Evolutionary conservation across 768 basidiomycete species (phyloP), one percentile per base, ranked within the genome.

Genomic region (Tremella fuciformis): DNA sequence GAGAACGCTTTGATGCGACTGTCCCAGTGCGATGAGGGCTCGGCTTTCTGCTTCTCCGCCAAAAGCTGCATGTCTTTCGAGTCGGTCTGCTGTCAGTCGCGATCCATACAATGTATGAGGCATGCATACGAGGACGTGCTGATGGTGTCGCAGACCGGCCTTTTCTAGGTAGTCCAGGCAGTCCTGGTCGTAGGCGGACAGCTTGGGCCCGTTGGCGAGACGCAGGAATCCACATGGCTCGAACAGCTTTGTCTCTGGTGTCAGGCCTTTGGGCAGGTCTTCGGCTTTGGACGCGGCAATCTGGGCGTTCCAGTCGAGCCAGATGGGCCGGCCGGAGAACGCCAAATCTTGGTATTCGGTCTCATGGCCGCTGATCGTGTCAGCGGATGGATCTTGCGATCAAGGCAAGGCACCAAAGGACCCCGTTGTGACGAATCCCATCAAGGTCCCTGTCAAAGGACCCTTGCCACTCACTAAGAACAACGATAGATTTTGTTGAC

Each of bases 401-500:
- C n/a, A n/a, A n/a, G n/a, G n/a, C n/a, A n/a, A n/a, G n/a, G n/a
- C n/a, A n/a, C n/a, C n/a, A n/a, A n/a, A n/a, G n/a, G n/a, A n/a
- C n/a, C n/a, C n/a, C n/a, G n/a, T n/a, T n/a, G n/a, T n/a, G n/a
- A n/a, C n/a, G n/a, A n/a, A n/a, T n/a, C n/a, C n/a, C n/a, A n/a
- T n/a, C n/a, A n/a, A n/a, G n/a, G n/a, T n/a, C n/a, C n/a, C n/a
- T n/a, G n/a, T n/a, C n/a, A n/a, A n/a, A n/a, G n/a, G n/a, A n/a
- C n/a, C n/a, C n/a, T n/a, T n/a, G n/a, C n/a, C 6, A 57, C 57
- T 44, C 13, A 63, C 58, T 61, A 67, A 1, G 59, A 53, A 50
- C 63, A 64, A 13, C 66, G 59, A 29, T 61, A 67, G 54, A 67
- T 61, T 54, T 67, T 67, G 63, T 67, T 67, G 8, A 64, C 58